Base-by-base conservation (phyloP, 331 rosid genomes). In the Acacia concinna region DNA sequence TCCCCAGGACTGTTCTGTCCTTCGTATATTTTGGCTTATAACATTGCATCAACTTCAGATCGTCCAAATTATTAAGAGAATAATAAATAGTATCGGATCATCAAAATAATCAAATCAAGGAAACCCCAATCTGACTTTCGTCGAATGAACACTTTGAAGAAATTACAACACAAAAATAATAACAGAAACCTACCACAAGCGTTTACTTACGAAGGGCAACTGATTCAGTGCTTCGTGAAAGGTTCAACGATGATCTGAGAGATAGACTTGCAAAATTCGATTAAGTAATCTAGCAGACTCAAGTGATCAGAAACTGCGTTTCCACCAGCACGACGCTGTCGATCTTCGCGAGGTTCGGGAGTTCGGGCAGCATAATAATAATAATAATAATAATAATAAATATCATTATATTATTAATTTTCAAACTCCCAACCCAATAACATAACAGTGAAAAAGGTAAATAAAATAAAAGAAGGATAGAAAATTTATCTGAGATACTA, bases 101-200 rank as follows among this genome's bases (percentile, higher is more conserved):
- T 80, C 71, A 40, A 41, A 11, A 62, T 27, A 67, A 74, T 21
- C 6, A 49, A 68, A 18, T 21, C 31, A 47, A 56, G 52, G 74
- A 80, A 25, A 79, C 73, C 32, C 81, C 47, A 81, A 71, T 79
- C 47, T 52, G 38, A 47, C 76, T 20, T 70, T 70, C 20, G 49
- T 40, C 30, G 32, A 62, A 77, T 62, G 30, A 76, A 34, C 49
- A 74, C 21, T 66, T 41, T 30, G 23, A 78, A 62, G 25, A 40
- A 81, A 54, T 47, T 30, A 31, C 65, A 25, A 66, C 27, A 20
- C 32, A 18, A 68, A 46, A 40, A 14, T 13, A 74, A 18, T 34
- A 21, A 0, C 5, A 44, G 27, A 70, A 70, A 70, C 30, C 15
- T 23, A 6, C 11, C 43, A 23, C 10, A 17, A 73, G 64, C 66